phyloP scores from a whole-genome alignment of 306 rosid species.

The Lathyrus tuberosus region DNA sequence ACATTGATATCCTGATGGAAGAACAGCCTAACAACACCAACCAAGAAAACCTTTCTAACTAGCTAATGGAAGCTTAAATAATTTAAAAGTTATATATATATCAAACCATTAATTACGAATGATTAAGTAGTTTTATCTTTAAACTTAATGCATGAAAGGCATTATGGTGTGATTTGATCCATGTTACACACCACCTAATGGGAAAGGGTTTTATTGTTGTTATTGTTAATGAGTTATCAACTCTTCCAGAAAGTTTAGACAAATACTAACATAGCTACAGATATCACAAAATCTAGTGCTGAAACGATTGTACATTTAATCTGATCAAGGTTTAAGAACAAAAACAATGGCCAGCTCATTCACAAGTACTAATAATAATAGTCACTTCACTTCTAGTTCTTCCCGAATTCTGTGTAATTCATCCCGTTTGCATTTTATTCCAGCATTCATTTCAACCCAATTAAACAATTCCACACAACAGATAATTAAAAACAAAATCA shows the following conservation, averaged over 20 bases:
- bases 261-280: conserved; percentile 2
- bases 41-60: neutral
- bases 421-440: conserved; percentile 16
- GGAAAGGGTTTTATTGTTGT: neutral
- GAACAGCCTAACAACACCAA: neutral
- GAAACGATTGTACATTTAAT: neutral
- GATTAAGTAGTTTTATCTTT: neutral
- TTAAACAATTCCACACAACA: conserved; percentile 23
- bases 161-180: neutral
- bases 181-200: neutral
- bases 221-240: neutral
- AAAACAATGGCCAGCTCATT: conserved; percentile 14
- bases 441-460: conserved; percentile 23
- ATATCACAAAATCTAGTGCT: conserved; percentile 4
- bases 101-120: neutral
- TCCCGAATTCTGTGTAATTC: conserved; percentile 1
- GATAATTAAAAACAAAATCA: neutral
- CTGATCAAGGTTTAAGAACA: neutral
- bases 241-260: conserved; percentile 12
- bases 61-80: conserved; percentile 5
- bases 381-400: neutral
- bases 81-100: neutral
- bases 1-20: neutral
- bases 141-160: neutral
- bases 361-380: conserved; percentile 6